Conservation (phyloP, 2,329 filamentous ascomycete genomes). For the Magnaporthales sp. region DNA sequence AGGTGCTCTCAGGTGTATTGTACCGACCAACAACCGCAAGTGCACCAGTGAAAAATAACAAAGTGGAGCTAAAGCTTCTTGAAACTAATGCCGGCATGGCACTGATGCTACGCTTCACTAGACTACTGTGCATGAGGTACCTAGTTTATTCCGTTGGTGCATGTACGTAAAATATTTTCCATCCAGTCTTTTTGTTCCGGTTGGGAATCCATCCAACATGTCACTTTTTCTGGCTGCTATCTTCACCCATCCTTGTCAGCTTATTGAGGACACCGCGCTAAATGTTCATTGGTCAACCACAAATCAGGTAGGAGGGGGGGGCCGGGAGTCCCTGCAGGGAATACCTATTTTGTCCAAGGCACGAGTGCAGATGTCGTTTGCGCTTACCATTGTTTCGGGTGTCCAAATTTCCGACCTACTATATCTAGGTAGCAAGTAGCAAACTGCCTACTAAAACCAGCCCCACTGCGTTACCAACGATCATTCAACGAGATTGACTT, state of each 20-base stretch:
- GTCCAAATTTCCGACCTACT: background rate
- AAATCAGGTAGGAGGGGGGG: background rate
- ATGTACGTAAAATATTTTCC: too few species aligned
- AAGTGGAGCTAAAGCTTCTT: background rate
- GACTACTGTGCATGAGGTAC: too few species aligned
- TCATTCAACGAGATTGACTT: background rate
- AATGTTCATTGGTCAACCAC: background rate
- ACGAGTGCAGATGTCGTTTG: too few species aligned
- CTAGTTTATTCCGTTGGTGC: too few species aligned
- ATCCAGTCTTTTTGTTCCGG: background rate
- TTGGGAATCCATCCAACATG: background rate
- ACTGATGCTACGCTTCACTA: background rate
- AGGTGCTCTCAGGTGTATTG: too few species aligned
- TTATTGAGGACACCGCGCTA: background rate
- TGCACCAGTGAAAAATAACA: background rate
- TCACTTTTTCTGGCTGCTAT: background rate
- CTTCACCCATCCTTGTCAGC: background rate
- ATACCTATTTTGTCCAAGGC: background rate
- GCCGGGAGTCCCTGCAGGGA: background rate
- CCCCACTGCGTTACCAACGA: background rate
- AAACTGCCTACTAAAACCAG: background rate
- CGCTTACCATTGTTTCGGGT: background rate
- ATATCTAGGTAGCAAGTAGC: too few species aligned
- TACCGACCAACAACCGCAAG: too few species aligned
- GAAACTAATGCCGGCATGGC: background rate